Conservation (phyloP, 306 rosid genomes). For the Vigna mungo region DNA sequence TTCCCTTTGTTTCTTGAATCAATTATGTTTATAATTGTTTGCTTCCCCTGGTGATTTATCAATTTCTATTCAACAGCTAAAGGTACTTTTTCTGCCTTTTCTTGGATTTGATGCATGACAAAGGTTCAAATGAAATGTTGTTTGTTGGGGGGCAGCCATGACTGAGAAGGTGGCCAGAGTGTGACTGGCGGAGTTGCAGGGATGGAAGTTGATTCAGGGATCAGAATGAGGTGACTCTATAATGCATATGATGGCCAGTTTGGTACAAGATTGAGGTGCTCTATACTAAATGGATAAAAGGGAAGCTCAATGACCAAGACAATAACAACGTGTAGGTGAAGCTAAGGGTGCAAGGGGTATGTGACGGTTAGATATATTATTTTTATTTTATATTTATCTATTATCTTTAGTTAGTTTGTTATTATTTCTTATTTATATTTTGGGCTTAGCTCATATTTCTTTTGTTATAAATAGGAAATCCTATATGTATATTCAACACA, state of each 20-base stretch:
- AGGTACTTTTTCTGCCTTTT: background rate
- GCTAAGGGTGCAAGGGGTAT: background rate
- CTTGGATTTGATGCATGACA: background rate
- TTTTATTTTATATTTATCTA: too few relatives aligned
- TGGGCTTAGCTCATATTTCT: too few relatives aligned
- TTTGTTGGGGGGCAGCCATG: background rate
- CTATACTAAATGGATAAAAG: background rate
- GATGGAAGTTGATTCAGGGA: slow-evolving; percentile 7
- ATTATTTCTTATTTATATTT: too few relatives aligned
- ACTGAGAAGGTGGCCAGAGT: slow-evolving; percentile 7
- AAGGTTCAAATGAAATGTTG: background rate
- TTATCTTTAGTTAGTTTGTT: too few relatives aligned
- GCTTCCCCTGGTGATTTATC: background rate
- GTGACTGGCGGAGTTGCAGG: background rate
- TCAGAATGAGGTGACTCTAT: background rate
- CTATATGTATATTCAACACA: too few relatives aligned
- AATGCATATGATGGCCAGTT: background rate
- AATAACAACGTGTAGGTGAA: background rate
- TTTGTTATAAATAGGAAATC: too few relatives aligned
- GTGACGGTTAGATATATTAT: background rate
- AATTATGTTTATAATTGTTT: background rate
- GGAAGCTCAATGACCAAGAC: background rate
- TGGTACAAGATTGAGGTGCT: background rate
- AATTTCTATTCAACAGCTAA: background rate
- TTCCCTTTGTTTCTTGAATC: slow-evolving; percentile 1